phyloP scores from a whole-genome alignment of 2,329 filamentous ascomycete species.

The Clarireedia sp. region DNA sequence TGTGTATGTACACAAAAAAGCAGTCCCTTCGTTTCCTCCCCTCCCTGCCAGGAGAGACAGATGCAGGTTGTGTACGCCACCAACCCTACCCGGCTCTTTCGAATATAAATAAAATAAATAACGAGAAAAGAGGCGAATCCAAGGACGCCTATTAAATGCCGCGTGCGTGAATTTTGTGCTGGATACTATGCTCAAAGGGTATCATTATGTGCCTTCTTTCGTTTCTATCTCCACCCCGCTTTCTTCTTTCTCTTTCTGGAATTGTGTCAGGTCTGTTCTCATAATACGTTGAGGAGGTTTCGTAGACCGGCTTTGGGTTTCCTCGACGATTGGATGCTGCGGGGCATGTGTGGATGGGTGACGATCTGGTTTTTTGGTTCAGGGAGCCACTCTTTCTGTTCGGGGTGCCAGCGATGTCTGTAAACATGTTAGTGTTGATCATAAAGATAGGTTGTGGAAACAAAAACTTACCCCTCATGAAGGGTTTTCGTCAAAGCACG shows the following conservation, averaged over 20 bases:
- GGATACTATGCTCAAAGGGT: not conserved
- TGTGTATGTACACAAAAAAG: not conserved
- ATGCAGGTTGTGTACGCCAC: no score
- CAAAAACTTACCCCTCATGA: conserved; percentile 49
- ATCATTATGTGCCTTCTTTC: not conserved
- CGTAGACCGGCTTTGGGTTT: conserved; percentile 14
- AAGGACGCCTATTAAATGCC: no score
- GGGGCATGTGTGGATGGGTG: conserved; percentile 17
- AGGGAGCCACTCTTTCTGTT: conserved; percentile 47
- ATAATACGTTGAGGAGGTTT: conserved; percentile 18
- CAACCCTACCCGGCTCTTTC: no score
- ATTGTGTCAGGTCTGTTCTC: not conserved
- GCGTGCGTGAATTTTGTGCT: not conserved
- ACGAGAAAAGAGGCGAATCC: no score
- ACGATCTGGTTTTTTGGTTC: not conserved
- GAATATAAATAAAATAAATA: no score
- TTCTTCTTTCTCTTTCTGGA: not conserved
- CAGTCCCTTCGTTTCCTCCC: not conserved
- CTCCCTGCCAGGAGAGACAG: no score
- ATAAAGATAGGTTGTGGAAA: not conserved
- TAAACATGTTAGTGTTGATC: conserved; percentile 1
- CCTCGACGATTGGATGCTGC: conserved; percentile 16
- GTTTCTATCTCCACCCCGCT: not conserved
- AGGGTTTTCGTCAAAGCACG: conserved; percentile 52
- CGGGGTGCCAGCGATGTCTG: conserved; percentile 54